Base-by-base conservation (phyloP, 2,329 filamentous ascomycete genomes). In the Hypoxylon rubiginosum region DNA sequence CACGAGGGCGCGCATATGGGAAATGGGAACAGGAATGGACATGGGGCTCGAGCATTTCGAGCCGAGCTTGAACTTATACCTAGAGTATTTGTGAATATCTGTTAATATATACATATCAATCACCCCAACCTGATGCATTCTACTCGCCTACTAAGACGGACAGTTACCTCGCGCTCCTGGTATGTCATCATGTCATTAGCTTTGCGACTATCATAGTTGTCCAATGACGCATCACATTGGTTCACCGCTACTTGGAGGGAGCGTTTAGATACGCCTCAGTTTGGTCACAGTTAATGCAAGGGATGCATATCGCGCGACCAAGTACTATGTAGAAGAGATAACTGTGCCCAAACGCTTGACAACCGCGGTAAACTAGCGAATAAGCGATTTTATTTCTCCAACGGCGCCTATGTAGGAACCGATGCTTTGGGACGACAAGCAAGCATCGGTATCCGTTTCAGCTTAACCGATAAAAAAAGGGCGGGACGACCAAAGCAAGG, bases 61-160 rank as follows among this genome's bases (percentile, higher is more conserved):
- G 67, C 64, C 60, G 64, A 64, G 67, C 64, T 69, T 67, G 64
- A 62, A 66, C 67, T 62, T 67, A 69, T 69, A 67, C 64, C 67
- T 69, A 67, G 67, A 69, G 64, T 69, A 69, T 67, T 64, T 64
- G 66, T 69, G 64, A 67, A 69, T 69, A 69, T 67, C 53, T 62
- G 57, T 62, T 69, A 69, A 69, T 62, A 62, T 64, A n/a, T 4
- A 43, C 10, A 64, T 41, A 64, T 30, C 51, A 61, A 62, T 66
- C 50, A 62, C 50, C 58, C 54, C 21, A 45, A 52, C n/a, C 7
- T 4, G 17, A 52, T 4, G 39, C 15, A 1, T 50, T 17, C 26
- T 32, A 34, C 34, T 13, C 15, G 11, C 11, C 13, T 36, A 11
- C 30, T n/a, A n/a, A n/a, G n/a, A n/a, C n/a, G n/a, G n/a, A n/a